A percentile compares a stretch with the other conserved stretches of the same genome.
Evolutionary conservation across 768 basidiomycete genomes (phyloP).

Genomic region (Lactifluus subvellereus): DNA sequence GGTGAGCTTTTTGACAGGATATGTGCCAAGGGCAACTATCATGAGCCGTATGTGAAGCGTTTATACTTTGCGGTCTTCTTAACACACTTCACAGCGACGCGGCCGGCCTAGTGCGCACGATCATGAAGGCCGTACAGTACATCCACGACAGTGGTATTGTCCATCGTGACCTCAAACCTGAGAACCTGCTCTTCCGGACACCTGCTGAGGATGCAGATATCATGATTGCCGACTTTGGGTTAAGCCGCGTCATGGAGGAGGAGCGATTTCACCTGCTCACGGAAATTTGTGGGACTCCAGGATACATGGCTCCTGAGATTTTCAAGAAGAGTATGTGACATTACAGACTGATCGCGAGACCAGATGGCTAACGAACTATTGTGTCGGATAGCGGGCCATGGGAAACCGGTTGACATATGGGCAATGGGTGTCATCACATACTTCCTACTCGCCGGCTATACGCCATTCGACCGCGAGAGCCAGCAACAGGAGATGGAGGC

Average conservation of each 20-base stretch:
- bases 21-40: slow-evolving; percentile 95
- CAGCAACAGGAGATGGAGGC: slow-evolving; percentile 91
- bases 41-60: slow-evolving; percentile 67
- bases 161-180: slow-evolving; percentile 95
- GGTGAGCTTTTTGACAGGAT: slow-evolving; percentile 99
- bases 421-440: slow-evolving; percentile 99
- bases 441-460: slow-evolving; percentile 91
- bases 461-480: slow-evolving; percentile 92
- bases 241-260: slow-evolving; percentile 86
- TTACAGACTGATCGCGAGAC: background rate
- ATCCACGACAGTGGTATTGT: slow-evolving; percentile 91
- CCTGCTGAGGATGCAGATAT: slow-evolving; percentile 87
- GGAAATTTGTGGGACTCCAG: slow-evolving; percentile 94
- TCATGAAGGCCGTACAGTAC: slow-evolving; percentile 83
- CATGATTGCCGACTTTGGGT: slow-evolving; percentile 96
- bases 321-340: slow-evolving; percentile 77
- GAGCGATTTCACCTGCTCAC: slow-evolving; percentile 83
- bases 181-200: slow-evolving; percentile 93
- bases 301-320: slow-evolving; percentile 96
- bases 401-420: slow-evolving; percentile 94
- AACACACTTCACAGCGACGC: slow-evolving; percentile 60
- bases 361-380: slow-evolving; percentile 3
- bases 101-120: slow-evolving; percentile 78
- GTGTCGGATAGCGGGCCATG: slow-evolving; percentile 64
- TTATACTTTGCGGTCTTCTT: slow-evolving; percentile 24